A percentile compares a stretch with the other conserved stretches of the same genome.
Conservation (phyloP, 1,139 yeast species). For the Spencermartinsiella ligniputridi region DNA sequence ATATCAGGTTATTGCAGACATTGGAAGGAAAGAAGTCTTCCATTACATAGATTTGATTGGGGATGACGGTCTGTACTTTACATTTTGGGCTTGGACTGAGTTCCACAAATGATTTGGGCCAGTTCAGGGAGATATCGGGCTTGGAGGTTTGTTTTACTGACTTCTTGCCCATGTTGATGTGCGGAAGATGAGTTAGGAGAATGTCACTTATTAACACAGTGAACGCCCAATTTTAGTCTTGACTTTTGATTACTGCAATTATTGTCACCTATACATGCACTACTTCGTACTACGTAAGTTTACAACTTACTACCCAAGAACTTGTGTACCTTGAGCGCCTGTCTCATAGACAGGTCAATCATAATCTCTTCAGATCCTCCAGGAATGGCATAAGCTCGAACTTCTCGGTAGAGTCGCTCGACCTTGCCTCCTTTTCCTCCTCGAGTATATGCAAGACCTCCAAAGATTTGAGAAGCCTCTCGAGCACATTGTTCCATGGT, state of each 20-base stretch:
- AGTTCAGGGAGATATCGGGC: slow-evolving; percentile 6
- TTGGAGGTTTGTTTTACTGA: not conserved
- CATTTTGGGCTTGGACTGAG: slow-evolving; percentile 13
- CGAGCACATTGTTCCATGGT: slow-evolving; percentile 41
- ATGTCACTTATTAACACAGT: not conserved
- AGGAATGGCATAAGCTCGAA: slow-evolving; percentile 42
- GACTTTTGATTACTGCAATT: too few relatives aligned
- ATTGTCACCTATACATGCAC: too few relatives aligned
- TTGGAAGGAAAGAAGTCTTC: slow-evolving; percentile 42
- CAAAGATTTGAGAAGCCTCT: slow-evolving; percentile 43
- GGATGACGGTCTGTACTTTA: slow-evolving; percentile 12
- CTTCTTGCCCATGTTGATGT: slow-evolving; percentile 4
- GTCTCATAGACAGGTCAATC: slow-evolving; percentile 41
- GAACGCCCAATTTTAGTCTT: too few relatives aligned
- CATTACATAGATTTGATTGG: slow-evolving; percentile 45
- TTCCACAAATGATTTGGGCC: slow-evolving; percentile 19
- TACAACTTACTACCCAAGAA: slow-evolving; percentile 38
- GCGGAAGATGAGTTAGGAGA: not conserved
- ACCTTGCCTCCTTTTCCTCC: slow-evolving; percentile 43
- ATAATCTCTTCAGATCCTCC: slow-evolving; percentile 45
- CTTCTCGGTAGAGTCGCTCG: slow-evolving; percentile 42
- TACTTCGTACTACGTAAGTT: too few relatives aligned
- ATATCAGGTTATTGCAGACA: slow-evolving; percentile 45
- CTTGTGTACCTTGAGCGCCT: slow-evolving; percentile 39
- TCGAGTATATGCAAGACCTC: slow-evolving; percentile 42